Conservation (phyloP, 495 filamentous ascomycete species). For the Podospora pseudoanserina region DNA sequence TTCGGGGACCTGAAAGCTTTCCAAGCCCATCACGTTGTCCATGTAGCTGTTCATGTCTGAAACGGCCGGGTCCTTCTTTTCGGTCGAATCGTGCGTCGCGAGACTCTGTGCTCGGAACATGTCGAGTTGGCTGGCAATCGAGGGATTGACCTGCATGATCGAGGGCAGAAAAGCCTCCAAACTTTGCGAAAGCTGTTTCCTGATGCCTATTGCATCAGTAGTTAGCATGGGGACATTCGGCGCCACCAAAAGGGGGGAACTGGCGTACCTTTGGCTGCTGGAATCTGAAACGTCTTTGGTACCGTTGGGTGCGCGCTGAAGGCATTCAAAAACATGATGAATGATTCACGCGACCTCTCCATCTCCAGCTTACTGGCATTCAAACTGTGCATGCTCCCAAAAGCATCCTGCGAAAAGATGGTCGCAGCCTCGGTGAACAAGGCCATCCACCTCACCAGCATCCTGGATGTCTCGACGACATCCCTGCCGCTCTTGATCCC, state of each 20-base stretch:
- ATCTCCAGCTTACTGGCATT: conserved; percentile 42
- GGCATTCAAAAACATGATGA: conserved; percentile 49
- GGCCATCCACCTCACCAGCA: conserved; percentile 43
- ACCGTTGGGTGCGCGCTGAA: conserved; percentile 51
- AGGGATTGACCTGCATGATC: conserved; percentile 46
- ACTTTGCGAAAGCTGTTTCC: conserved; percentile 45
- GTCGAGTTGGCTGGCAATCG: conserved; percentile 50
- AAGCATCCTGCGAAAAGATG: conserved; percentile 40
- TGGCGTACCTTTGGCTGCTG: conserved; percentile 41
- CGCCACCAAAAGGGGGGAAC: neutral
- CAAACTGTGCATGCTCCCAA: conserved; percentile 37
- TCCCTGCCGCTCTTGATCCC: conserved; percentile 35
- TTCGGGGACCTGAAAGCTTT: conserved; percentile 59
- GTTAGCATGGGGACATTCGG: conserved; percentile 16
- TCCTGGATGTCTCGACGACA: conserved; percentile 35
- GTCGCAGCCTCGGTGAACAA: conserved; percentile 41
- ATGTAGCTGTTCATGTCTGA: conserved; percentile 51
- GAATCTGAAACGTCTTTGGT: conserved; percentile 41
- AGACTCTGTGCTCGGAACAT: conserved; percentile 50
- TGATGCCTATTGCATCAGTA: conserved; percentile 32
- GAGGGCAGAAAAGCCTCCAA: conserved; percentile 53
- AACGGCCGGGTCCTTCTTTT: conserved; percentile 43
- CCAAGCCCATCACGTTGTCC: conserved; percentile 51
- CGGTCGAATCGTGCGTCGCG: conserved; percentile 41
- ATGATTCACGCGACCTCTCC: conserved; percentile 50